Evolutionary conservation across 2,329 filamentous ascomycete genomes (phyloP), one percentile per base, ranked within the genome.

Genomic region (Cryphonectria naterciae): DNA sequence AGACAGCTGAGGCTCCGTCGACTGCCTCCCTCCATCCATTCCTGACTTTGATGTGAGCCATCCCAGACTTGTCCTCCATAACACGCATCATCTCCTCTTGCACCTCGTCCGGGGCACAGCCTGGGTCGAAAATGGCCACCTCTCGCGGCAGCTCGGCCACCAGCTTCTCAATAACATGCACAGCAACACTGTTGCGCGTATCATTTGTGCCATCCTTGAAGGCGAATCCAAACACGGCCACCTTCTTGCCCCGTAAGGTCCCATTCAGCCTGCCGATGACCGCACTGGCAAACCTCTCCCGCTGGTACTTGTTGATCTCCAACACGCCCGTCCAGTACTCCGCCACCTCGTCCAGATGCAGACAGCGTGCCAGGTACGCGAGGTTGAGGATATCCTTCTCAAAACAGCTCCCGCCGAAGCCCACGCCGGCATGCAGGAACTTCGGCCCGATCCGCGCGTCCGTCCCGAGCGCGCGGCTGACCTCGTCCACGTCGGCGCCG

Each of bases 341-440:
- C 0, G 86, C 87, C 0, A 91, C 88, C 72, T 90, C 87, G 2
- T 84, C 81, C 41, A 91, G 78, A 62, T 87, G 83, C 35, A 90
- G 76, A 2, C 82, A 84, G 71, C 88, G 84, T 0, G 89, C 86
- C 6, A 91, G 81, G 77, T 90, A 90, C 2, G 85, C 83, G 52
- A 91, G 78, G 75, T 83, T 88, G 28, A 87, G 80, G 65, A 90
- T 86, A 75, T 91, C 89, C 75, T 91, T 91, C 73, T 86, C 83
- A 78, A 91, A 90, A 76, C 89, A 91, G 10, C 85, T 87, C 0
- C 89, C 89, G n/a, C 89, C 89, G 73, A 90, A 91, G 0, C 89
- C 89, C 15, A 89, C 80, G 7, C 85, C 85, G 1, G 88, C 85
- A 76, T 89, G 86, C 11, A 91, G 80, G 77, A 89, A 88, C 68